Percentiles rank a stretch among this genome's conserved stretches.
These are phyloP conservation scores for Podaxis sp. DNA, from an alignment of 768 basidiomycete genomes.

Conservation along the genomic window DNA sequence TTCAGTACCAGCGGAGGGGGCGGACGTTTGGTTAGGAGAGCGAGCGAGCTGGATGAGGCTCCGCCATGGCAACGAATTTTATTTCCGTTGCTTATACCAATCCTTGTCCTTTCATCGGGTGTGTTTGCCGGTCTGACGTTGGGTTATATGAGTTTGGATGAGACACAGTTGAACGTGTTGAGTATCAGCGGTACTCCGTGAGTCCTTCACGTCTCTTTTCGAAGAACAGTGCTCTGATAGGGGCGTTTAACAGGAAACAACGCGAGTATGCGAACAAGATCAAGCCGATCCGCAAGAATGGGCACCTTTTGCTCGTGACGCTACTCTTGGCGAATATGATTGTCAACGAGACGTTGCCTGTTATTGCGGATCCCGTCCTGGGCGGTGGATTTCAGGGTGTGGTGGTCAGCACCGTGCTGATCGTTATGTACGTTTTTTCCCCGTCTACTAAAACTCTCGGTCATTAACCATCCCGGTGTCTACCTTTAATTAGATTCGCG, in stretches of 20 bases:
- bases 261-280: constrained; percentile 81
- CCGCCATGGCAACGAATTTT: constrained; percentile 31
- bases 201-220: constrained; percentile 23
- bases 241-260: constrained; percentile 53
- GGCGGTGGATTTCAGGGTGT: constrained; percentile 80
- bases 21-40: constrained; percentile 21
- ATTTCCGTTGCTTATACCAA: constrained; percentile 66
- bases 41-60: constrained; percentile 25
- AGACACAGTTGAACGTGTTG: constrained; percentile 87
- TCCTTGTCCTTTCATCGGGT: constrained; percentile 81
- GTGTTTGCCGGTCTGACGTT: constrained; percentile 90
- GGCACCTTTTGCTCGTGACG: constrained; percentile 79
- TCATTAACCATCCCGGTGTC: neutral
- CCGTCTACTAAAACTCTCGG: neutral
- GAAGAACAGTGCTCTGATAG: neutral
- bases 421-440: constrained; percentile 70
- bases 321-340: constrained; percentile 90
- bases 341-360: constrained; percentile 83
- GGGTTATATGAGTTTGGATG: constrained; percentile 91
- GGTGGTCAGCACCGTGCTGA: constrained; percentile 78
- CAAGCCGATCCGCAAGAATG: constrained; percentile 81
- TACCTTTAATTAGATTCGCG: constrained; percentile 55
- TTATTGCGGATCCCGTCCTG: constrained; percentile 77
- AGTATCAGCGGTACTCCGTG: constrained; percentile 83
- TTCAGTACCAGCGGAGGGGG: neutral